phyloP scores from a whole-genome alignment of 352 stramenopile genomes.

The Globisporangium cederbergense region DNA sequence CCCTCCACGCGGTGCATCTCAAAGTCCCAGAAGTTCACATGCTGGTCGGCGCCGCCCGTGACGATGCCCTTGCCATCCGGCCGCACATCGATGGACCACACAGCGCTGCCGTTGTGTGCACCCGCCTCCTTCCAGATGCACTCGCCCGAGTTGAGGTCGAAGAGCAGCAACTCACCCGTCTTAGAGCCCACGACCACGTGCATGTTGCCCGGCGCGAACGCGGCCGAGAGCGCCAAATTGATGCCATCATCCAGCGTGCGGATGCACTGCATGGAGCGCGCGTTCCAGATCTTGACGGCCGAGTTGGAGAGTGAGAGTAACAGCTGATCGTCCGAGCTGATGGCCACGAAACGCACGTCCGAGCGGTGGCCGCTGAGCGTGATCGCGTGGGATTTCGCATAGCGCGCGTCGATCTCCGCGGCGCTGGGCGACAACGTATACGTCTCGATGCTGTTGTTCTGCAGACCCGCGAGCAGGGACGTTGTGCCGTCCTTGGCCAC shows the following conservation, averaged over 20 bases:
- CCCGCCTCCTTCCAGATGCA: conserved; percentile 85
- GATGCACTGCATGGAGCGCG: conserved; percentile 87
- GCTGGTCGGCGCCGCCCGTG: conserved; percentile 96
- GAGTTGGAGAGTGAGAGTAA: conserved; percentile 85
- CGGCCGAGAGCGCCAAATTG: conserved; percentile 89
- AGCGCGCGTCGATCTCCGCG: conserved; percentile 61
- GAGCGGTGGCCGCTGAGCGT: conserved; percentile 88
- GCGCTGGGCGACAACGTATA: conserved; percentile 67
- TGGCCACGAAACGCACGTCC: conserved; percentile 86
- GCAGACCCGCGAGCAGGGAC: conserved; percentile 82
- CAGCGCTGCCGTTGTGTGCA: conserved; percentile 90
- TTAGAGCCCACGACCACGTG: conserved; percentile 97
- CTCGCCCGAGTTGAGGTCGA: conserved; percentile 96
- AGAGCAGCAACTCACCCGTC: conserved; percentile 91
- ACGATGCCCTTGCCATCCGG: conserved; percentile 90
- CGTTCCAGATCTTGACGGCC: conserved; percentile 93
- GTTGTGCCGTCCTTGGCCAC: conserved; percentile 78
- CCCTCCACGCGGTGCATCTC: conserved; percentile 79
- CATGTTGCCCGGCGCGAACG: conserved; percentile 96
- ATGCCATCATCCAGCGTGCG: conserved; percentile 81
- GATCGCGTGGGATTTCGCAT: conserved; percentile 61
- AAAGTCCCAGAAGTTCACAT: conserved; percentile 99
- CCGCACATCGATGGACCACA: conserved; percentile 97
- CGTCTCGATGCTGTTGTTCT: conserved; percentile 92
- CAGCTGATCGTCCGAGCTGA: conserved; percentile 89